Conservation (phyloP, 352 stramenopile species). For the Globisporangium lucens region DNA sequence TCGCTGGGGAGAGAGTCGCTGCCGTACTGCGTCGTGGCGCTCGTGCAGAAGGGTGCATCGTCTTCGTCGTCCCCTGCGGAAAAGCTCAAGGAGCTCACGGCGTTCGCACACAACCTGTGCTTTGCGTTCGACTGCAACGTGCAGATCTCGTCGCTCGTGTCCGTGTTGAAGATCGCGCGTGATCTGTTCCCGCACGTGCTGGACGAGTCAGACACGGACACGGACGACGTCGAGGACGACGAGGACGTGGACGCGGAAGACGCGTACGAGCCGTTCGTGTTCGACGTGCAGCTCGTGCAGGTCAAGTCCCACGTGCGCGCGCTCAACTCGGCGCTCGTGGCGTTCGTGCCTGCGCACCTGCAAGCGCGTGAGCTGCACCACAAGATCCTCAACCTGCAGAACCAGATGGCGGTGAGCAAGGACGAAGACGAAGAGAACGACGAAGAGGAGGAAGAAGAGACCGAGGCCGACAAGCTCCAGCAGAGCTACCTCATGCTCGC, state of each 20-base stretch:
- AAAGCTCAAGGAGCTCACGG: conserved; percentile 42
- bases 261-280: conserved; percentile 46
- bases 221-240: conserved; percentile 68
- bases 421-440: conserved; percentile 29
- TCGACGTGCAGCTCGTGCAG: conserved; percentile 29
- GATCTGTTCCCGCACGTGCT: conserved; percentile 62
- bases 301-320: conserved; percentile 43
- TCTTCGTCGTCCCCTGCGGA: conserved; percentile 17
- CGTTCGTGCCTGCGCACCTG: conserved; percentile 70
- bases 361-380: conserved; percentile 64
- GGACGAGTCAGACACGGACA: conserved; percentile 73
- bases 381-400: conserved; percentile 61
- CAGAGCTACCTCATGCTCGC: conserved; percentile 78
- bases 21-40: conserved; percentile 49
- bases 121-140: conserved; percentile 48
- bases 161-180: conserved; percentile 55
- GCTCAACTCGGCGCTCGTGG: conserved; percentile 59
- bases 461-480: conserved; percentile 53
- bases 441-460: conserved; percentile 30
- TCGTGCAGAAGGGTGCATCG: conserved; percentile 47
- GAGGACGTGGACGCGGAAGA: conserved; percentile 40
- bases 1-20: conserved; percentile 49
- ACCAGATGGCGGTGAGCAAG: conserved; percentile 6
- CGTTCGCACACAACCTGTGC: conserved; percentile 70
- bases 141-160: conserved; percentile 62